A percentile compares a stretch with the other conserved stretches of the same genome.
Conservation (phyloP, 163 green algal species). For the Scenedesmus sp. region DNA sequence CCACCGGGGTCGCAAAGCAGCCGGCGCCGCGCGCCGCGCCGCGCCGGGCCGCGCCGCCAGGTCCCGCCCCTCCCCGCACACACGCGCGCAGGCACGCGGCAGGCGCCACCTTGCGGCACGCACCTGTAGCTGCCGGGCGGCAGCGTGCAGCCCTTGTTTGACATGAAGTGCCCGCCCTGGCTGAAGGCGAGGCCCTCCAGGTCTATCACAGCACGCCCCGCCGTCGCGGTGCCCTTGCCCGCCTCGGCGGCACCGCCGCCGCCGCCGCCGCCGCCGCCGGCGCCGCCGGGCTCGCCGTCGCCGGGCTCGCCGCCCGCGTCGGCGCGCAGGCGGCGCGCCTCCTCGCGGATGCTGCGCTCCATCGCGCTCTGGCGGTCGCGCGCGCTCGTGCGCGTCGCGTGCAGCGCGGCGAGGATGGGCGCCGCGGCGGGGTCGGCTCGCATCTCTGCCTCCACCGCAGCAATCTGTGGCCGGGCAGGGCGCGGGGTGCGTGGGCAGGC, state of each 20-base stretch:
- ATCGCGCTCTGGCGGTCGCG: conserved; percentile 90
- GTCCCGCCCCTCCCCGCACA: too few relatives aligned
- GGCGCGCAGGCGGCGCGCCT: conserved; percentile 81
- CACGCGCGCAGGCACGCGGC: too few relatives aligned
- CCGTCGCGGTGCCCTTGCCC: conserved; percentile 34
- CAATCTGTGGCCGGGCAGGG: conserved; percentile 8
- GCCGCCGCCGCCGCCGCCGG: conserved; percentile 51
- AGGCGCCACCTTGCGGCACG: too few relatives aligned
- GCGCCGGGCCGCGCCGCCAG: too few relatives aligned
- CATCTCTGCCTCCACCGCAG: conserved; percentile 89
- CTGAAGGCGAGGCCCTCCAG: conserved; percentile 88
- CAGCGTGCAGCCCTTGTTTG: conserved; percentile 88
- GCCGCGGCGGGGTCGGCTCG: conserved; percentile 56
- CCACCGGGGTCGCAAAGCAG: too few relatives aligned
- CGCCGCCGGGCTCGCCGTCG: conserved; percentile 28
- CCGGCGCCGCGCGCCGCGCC: too few relatives aligned
- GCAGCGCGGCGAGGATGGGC: conserved; percentile 86
- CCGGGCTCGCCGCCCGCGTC: conserved; percentile 34
- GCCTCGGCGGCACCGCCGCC: conserved; percentile 26
- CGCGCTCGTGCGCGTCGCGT: conserved; percentile 83
- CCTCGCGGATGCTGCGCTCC: conserved; percentile 90
- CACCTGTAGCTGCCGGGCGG: conserved; percentile 67
- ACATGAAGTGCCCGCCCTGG: conserved; percentile 88
- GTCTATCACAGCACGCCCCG: conserved; percentile 67
- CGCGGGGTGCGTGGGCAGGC: too few relatives aligned